phyloP scores from a whole-genome alignment of 495 filamentous ascomycete genomes.

The Xylaria curta region DNA sequence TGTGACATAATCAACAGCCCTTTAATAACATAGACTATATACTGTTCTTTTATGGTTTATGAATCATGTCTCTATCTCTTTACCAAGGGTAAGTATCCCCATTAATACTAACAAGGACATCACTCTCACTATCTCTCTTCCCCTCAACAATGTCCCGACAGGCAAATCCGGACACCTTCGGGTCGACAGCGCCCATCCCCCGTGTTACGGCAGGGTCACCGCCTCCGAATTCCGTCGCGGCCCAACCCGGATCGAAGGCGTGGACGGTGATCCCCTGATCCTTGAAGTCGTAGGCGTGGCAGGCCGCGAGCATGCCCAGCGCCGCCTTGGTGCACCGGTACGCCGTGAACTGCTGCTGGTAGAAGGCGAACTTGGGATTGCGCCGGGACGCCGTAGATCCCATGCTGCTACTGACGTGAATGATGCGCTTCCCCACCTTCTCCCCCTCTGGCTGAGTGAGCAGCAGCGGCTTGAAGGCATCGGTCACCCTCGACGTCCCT shows the following conservation, averaged over 20 bases:
- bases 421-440: slow-evolving; percentile 9
- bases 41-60: neutral
- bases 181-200: slow-evolving; percentile 1
- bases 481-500: slow-evolving; percentile 14
- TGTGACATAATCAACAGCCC: neutral
- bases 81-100: slow-evolving; percentile 15
- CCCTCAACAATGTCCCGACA: slow-evolving; percentile 13
- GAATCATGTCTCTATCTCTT: neutral
- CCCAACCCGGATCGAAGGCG: slow-evolving; percentile 12
- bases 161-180: slow-evolving; percentile 2
- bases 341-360: neutral
- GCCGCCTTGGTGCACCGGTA: slow-evolving; percentile 23
- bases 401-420: slow-evolving; percentile 18
- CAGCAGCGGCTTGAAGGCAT: slow-evolving; percentile 13
- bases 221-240: slow-evolving; percentile 16
- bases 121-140: slow-evolving; percentile 15
- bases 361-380: neutral
- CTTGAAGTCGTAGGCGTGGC: slow-evolving; percentile 18
- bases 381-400: slow-evolving; percentile 2
- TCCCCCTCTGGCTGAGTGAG: slow-evolving; percentile 4
- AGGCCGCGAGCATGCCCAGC: slow-evolving; percentile 16
- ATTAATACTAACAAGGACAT: slow-evolving; percentile 11
- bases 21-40: neutral
- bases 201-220: neutral
- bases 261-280: slow-evolving; percentile 15